A percentile compares a stretch with the other conserved stretches of the same genome.
Evolutionary conservation across 768 basidiomycete genomes (phyloP).

Genomic region (Krasilnikovozyma curviuscula): DNA sequence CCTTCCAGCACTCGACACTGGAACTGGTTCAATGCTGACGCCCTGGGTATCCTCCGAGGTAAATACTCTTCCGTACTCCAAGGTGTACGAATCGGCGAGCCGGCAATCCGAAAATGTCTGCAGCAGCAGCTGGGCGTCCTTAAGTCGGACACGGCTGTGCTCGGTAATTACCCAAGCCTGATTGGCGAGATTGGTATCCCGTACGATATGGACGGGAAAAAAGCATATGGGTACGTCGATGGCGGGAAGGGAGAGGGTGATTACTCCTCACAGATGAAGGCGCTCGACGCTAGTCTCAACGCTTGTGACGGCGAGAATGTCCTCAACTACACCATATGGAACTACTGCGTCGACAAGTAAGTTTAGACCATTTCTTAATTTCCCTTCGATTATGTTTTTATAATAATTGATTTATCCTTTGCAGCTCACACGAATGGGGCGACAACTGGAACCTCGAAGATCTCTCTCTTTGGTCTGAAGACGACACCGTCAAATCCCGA

Average conservation of each 20-base stretch:
- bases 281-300: slow-evolving; percentile 64
- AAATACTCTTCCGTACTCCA: slow-evolving; percentile 35
- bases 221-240: slow-evolving; percentile 56
- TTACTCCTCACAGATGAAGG: slow-evolving; percentile 55
- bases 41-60: slow-evolving; percentile 72
- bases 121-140: slow-evolving; percentile 66
- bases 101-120: slow-evolving; percentile 57
- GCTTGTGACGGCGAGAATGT: slow-evolving; percentile 55
- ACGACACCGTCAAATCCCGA: too few relatives aligned
- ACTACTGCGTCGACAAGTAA: slow-evolving; percentile 55
- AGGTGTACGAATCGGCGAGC: slow-evolving; percentile 64
- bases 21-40: slow-evolving; percentile 51
- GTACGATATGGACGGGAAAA: slow-evolving; percentile 68
- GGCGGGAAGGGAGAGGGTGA: slow-evolving; percentile 49
- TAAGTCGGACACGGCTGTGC: slow-evolving; percentile 50
- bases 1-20: slow-evolving; percentile 18
- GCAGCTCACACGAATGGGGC: slow-evolving; percentile 56
- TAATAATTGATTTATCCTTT: neutral
- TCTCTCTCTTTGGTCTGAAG: slow-evolving; percentile 63
- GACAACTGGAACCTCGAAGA: slow-evolving; percentile 97
- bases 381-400: neutral
- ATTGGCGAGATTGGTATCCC: slow-evolving; percentile 66
- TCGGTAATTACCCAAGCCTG: slow-evolving; percentile 55
- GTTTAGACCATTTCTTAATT: neutral
- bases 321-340: slow-evolving; percentile 72